Percentiles rank a stretch among this genome's conserved stretches.
Evolutionary conservation across 2,329 filamentous ascomycete genomes (phyloP).

Genomic region (Leptographium radiaticola): DNA sequence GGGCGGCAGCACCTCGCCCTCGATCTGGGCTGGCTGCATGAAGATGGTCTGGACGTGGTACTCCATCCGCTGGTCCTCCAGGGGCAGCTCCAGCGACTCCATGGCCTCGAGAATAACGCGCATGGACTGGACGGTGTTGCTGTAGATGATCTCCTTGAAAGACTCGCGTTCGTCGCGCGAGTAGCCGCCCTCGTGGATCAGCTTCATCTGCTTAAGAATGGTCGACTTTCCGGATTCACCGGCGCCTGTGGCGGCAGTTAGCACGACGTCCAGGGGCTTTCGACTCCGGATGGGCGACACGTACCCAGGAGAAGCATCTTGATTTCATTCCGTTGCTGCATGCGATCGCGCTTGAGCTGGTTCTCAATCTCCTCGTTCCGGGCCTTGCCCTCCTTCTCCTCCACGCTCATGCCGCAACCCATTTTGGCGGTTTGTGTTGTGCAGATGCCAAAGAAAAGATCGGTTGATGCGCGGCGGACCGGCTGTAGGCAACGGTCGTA

Average conservation of each 20-base stretch:
- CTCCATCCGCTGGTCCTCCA: slow-evolving; percentile 85
- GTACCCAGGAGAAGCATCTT: slow-evolving; percentile 98
- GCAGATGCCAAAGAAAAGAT: not conserved
- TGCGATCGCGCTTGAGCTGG: slow-evolving; percentile 94
- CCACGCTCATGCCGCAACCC: slow-evolving; percentile 99
- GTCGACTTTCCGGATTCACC: slow-evolving; percentile 97
- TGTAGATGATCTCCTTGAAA: slow-evolving; percentile 60
- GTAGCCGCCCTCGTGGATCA: slow-evolving; percentile 98
- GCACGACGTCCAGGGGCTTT: not conserved
- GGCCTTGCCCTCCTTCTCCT: slow-evolving; percentile 99
- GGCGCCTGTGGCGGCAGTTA: slow-evolving; percentile 50
- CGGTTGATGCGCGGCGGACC: not conserved
- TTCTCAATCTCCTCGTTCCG: slow-evolving; percentile 99
- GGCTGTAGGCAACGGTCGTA: not conserved
- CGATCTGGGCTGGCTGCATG: slow-evolving; percentile 95
- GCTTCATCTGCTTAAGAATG: slow-evolving; percentile 95
- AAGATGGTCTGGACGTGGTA: slow-evolving; percentile 98
- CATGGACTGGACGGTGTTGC: slow-evolving; percentile 58
- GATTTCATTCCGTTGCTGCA: slow-evolving; percentile 99
- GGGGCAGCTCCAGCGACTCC: slow-evolving; percentile 61
- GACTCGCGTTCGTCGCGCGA: slow-evolving; percentile 72
- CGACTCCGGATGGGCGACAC: slow-evolving; percentile 19
- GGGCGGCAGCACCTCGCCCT: slow-evolving; percentile 85
- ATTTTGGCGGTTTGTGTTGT: slow-evolving; percentile 50
- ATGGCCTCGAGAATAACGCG: slow-evolving; percentile 56